Evolutionary conservation across 2,329 filamentous ascomycete genomes (phyloP), one percentile per base, ranked within the genome.

Genomic region (Geosmithia putterillii): DNA sequence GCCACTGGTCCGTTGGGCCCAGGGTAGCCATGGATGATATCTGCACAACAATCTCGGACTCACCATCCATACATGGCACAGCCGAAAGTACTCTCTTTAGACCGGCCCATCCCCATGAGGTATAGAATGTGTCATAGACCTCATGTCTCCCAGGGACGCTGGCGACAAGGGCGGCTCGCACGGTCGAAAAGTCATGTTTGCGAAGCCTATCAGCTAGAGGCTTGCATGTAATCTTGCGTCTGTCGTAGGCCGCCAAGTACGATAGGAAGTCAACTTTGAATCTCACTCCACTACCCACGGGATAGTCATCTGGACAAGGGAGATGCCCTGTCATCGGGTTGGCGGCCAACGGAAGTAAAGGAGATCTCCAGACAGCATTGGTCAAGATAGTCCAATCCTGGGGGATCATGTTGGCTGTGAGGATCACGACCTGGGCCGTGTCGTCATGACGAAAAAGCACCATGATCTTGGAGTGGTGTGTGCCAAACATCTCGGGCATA

Each of bases 321-420:
- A 28, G 15, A 2, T 40, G 19, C 6, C 15, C n/a, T n/a, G 7
- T 23, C 14, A 21, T 18, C 6, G 38, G n/a, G 17, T 40, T 14
- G 15, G 35, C 2, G 14, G 25, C 12, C 17, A 64, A 41, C 1
- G 83, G 79, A 1, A 94, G 73, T 2, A 75, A 56, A 1, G 86
- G 86, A 0, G 86, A 90, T 41, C 65, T 69, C 88, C 88, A 95
- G 5, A 85, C 74, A 1, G 78, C 86, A 57, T 95, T 87, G 1
- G 81, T 84, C 83, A 94, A 85, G 51, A 92, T 92, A 2, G 70
- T 74, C 88, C 88, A 95, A 58, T 95, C 88, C 44, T 81, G 79
- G 4, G 71, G 56, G n/a, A 94, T 90, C 82, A 94, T 87, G 52
- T 95, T 95, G 17, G 88, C 86, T 0, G 88, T 95, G 52, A 94